phyloP scores from a whole-genome alignment of 257 asterid genomes.

The Vinca minor region DNA sequence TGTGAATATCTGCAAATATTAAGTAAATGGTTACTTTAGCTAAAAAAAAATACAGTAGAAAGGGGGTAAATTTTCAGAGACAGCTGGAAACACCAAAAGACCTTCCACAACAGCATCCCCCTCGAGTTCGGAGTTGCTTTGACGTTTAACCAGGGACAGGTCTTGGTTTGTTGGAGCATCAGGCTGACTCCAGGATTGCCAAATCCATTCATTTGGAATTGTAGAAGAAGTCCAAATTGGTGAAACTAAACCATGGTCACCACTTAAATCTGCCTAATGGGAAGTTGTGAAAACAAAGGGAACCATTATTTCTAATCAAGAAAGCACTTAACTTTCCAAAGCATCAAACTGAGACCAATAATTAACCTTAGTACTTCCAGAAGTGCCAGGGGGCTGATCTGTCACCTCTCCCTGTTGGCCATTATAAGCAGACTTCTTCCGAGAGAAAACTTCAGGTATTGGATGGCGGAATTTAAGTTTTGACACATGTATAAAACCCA shows the following conservation, averaged over 20 bases:
- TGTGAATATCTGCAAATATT: slow-evolving; percentile 56
- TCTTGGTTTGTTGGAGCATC: slow-evolving; percentile 39
- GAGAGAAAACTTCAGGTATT: slow-evolving; percentile 53
- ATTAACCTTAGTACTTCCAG: slow-evolving; percentile 42
- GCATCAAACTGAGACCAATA: slow-evolving; percentile 14
- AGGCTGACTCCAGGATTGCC: slow-evolving; percentile 44
- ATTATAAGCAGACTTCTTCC: slow-evolving; percentile 26
- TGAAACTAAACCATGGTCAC: slow-evolving; percentile 23
- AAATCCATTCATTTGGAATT: slow-evolving; percentile 72
- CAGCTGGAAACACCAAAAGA: slow-evolving; percentile 23
- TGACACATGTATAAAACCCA: slow-evolving; percentile 83
- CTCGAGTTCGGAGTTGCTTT: slow-evolving; percentile 79
- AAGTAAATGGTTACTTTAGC: slow-evolving; percentile 9
- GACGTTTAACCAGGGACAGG: slow-evolving; percentile 44
- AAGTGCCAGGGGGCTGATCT: slow-evolving; percentile 24
- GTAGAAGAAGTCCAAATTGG: slow-evolving; percentile 74
- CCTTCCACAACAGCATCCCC: slow-evolving; percentile 87
- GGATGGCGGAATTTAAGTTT: slow-evolving; percentile 83
- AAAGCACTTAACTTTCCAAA: slow-evolving; percentile 9
- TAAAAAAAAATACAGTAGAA: slow-evolving; percentile 13
- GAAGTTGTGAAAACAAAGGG: slow-evolving; percentile 17
- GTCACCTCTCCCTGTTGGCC: slow-evolving; percentile 24
- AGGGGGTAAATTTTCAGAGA: not conserved
- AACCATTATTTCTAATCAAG: slow-evolving; percentile 15
- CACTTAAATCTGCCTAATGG: slow-evolving; percentile 57